A percentile compares a stretch with the other conserved stretches of the same genome.
phyloP scores from a whole-genome alignment of 2,329 filamentous ascomycete species.

The Xylaria sp. region DNA sequence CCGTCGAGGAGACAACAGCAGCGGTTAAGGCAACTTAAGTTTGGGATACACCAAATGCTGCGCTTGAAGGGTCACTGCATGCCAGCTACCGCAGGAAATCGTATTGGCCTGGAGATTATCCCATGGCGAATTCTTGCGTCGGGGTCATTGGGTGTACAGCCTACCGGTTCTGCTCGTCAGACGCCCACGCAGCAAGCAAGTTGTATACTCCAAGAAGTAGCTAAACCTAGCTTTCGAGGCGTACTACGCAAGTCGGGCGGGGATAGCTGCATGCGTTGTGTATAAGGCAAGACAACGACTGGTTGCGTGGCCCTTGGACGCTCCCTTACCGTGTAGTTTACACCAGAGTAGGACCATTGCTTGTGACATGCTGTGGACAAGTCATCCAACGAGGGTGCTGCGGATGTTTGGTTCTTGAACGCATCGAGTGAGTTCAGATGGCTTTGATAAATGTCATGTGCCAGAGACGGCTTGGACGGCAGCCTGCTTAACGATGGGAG shows the following conservation, averaged over 20 bases:
- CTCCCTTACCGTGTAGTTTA: background rate
- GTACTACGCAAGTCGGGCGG: conserved; percentile 1
- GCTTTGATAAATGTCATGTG: background rate
- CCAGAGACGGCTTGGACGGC: background rate
- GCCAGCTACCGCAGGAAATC: conserved; percentile 5
- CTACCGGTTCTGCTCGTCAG: background rate
- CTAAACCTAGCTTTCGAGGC: background rate
- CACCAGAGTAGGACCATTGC: conserved; percentile 4
- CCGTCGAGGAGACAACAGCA: conserved; percentile 5
- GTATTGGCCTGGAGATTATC: background rate
- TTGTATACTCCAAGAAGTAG: background rate
- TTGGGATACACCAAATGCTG: conserved; percentile 4
- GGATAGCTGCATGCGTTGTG: conserved; percentile 27
- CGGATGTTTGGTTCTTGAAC: conserved; percentile 13
- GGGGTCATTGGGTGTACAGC: background rate
- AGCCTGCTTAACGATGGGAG: background rate
- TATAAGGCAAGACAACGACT: conserved; percentile 10
- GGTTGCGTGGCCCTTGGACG: conserved; percentile 8
- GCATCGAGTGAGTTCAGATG: conserved; percentile 1
- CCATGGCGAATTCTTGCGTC: background rate
- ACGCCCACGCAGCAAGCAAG: background rate
- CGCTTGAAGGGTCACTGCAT: conserved; percentile 1
- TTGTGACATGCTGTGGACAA: background rate
- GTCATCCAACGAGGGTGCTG: background rate
- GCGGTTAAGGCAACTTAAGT: background rate